Base-by-base conservation (phyloP, 1,284 basidiomycete genomes). In the Rhodotorula sp. region DNA sequence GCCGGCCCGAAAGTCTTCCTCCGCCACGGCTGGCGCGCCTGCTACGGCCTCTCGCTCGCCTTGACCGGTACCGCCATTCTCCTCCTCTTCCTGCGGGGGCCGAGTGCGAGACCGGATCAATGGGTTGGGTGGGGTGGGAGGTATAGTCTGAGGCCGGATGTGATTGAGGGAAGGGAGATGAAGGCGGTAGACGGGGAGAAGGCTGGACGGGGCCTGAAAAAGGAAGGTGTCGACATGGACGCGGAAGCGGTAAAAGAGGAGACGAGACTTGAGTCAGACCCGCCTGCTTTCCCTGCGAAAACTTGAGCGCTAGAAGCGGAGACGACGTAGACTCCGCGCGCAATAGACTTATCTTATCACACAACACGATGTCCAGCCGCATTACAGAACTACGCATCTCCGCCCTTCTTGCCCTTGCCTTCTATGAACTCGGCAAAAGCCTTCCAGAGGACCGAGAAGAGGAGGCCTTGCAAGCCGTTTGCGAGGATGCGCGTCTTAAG, bases 401-500 rank as follows among this genome's bases (percentile, higher is more conserved):
- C 59, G 30, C 47, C 59, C 46, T 48, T 31, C 47, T 31, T 48
- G 30, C 46, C 58, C 47, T 31, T 48, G 47, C 46, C 58, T 20
- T 34, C 30, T 24, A 34, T 31, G 9, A 62, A 46, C 44, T 94
- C 90, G 81, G 88, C 81, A 78, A 94, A 92, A 68, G 90, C 79
- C 77, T 87, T 89, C 92, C 92, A 94, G 24, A 94, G 81, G 10
- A 94, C 82, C 24, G 87, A 87, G 81, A 93, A 94, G 84, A 92
- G 87, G 65, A 94, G 77, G 0, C 92, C 89, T 77, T 95, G 92
- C 64, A 92, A 79, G 26, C 92, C 91, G 77, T 95, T 94, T 30
- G 91, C 87, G 24, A 76, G 58, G 18, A 74, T 64, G 51, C 92
- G 82, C 22, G 90, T 94, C 82, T 88, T 89, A 68, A 94, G 79